These are phyloP conservation scores for Diutina neorugosa DNA, from an alignment of 1,139 yeast species.

Conservation along the genomic window DNA sequence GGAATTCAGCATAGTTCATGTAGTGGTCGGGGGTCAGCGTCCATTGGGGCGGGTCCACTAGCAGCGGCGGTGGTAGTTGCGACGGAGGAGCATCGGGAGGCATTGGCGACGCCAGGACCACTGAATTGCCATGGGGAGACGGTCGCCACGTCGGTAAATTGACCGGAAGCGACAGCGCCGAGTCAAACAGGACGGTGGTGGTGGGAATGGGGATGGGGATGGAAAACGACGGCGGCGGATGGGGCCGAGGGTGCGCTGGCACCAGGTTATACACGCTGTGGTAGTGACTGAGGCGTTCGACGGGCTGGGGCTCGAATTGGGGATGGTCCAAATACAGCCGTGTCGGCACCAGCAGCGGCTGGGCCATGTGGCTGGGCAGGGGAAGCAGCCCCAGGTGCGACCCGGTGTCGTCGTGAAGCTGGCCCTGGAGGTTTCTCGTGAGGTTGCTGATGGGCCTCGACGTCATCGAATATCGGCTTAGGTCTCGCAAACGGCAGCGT, in stretches of 20 bases:
- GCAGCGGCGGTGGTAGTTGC: neutral
- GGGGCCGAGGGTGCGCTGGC: neutral
- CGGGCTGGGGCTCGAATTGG: neutral
- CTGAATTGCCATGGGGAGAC: neutral
- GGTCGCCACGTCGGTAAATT: neutral
- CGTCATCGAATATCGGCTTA: neutral
- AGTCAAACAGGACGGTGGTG: neutral
- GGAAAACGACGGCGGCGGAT: neutral
- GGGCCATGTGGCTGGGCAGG: neutral
- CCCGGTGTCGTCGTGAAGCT: neutral
- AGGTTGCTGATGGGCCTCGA: constrained; percentile 4
- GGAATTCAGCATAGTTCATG: constrained; percentile 32
- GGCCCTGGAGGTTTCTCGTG: constrained; percentile 3
- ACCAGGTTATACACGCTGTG: neutral
- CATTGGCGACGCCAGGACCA: neutral
- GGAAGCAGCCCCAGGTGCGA: neutral
- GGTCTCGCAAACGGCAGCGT: neutral
- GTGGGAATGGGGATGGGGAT: constrained; percentile 4
- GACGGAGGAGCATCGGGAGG: neutral
- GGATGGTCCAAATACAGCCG: neutral
- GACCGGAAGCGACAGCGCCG: constrained; percentile 4
- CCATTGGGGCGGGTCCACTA: neutral
- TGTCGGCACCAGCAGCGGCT: neutral
- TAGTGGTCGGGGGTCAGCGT: constrained; percentile 10
- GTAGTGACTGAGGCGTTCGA: neutral